Evolutionary conservation across 495 filamentous ascomycete species (phyloP).

Genomic region (Clavariopsis aquatica): DNA sequence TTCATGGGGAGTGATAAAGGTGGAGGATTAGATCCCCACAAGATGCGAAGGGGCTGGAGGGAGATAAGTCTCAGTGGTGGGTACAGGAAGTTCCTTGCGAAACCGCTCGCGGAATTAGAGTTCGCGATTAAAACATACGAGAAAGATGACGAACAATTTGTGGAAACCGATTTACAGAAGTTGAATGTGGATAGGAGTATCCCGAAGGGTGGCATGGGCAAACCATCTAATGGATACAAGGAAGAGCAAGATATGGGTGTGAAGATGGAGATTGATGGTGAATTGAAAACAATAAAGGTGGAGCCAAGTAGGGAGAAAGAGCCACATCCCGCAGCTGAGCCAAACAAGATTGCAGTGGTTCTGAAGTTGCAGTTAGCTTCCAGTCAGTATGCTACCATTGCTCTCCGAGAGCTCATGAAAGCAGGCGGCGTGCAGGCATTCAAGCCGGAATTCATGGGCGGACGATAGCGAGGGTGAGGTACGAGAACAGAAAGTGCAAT

Average conservation of each 20-base stretch:
- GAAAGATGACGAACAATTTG: conserved; percentile 76
- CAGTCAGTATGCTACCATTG: conserved; percentile 94
- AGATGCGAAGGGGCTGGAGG: conserved; percentile 83
- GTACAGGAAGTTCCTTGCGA: conserved; percentile 82
- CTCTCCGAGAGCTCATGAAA: conserved; percentile 81
- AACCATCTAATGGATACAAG: conserved; percentile 12
- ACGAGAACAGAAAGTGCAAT: no score
- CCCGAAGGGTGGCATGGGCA: conserved; percentile 39
- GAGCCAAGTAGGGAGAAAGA: conserved; percentile 22
- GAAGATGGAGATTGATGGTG: background rate
- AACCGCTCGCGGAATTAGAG: conserved; percentile 56
- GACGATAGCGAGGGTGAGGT: background rate
- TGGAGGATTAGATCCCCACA: conserved; percentile 73
- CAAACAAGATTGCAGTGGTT: conserved; percentile 72
- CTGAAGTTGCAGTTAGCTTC: conserved; percentile 81
- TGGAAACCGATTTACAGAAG: conserved; percentile 76
- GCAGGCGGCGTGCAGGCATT: conserved; percentile 60
- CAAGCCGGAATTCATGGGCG: conserved; percentile 58
- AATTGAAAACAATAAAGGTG: background rate
- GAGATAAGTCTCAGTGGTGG: conserved; percentile 86
- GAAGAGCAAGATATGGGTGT: conserved; percentile 3
- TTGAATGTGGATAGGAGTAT: conserved; percentile 3
- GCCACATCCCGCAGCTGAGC: conserved; percentile 26
- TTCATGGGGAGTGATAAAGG: conserved; percentile 82
- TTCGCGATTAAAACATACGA: conserved; percentile 70